Conservation (phyloP, 2,329 filamentous ascomycete genomes). For the Penicillium digitatum region DNA sequence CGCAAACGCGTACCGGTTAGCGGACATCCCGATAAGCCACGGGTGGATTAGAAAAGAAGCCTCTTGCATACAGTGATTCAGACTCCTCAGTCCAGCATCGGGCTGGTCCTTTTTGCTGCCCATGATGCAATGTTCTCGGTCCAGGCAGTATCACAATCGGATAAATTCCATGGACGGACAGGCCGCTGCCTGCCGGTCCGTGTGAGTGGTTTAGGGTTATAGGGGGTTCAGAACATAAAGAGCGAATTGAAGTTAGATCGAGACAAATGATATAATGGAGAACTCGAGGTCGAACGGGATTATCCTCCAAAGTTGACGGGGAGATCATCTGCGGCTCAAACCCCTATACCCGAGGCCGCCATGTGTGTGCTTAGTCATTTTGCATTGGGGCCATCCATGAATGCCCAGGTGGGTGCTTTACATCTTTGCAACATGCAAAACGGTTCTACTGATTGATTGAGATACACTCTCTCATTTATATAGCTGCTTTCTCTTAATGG, state of each 20-base stretch:
- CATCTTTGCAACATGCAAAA: too few species aligned
- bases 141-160: constrained; percentile 13
- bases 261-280: background rate
- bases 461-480: background rate
- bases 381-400: background rate
- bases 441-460: background rate
- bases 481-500: too few species aligned
- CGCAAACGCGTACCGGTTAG: constrained; percentile 14
- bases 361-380: constrained; percentile 25
- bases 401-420: background rate
- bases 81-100: constrained; percentile 69
- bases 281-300: background rate
- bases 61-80: constrained; percentile 63
- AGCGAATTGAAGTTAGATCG: constrained; percentile 20
- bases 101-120: constrained; percentile 36
- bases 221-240: constrained; percentile 19
- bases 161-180: constrained; percentile 26
- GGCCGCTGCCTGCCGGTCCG: constrained; percentile 19
- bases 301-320: background rate
- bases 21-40: background rate
- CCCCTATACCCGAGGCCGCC: constrained; percentile 10
- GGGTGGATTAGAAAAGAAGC: background rate
- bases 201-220: constrained; percentile 9
- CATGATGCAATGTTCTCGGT: constrained; percentile 34
- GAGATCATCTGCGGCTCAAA: constrained; percentile 14